A percentile compares a stretch with the other conserved stretches of the same genome.
Conservation (phyloP, 495 filamentous ascomycete species). For the Tirmania nivea region DNA sequence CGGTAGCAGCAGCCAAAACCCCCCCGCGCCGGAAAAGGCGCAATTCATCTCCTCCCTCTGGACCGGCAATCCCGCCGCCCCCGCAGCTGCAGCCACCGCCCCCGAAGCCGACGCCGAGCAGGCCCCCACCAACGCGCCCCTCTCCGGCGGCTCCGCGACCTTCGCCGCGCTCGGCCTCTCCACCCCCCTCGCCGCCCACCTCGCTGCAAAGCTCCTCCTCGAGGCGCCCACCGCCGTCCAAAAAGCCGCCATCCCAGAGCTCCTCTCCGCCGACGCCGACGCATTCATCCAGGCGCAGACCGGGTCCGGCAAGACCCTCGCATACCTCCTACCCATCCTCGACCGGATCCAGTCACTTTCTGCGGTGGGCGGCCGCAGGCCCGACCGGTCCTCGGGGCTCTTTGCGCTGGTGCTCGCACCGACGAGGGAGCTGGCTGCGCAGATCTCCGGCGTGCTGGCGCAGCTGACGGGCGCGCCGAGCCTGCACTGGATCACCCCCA, state of each 20-base stretch:
- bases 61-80: conserved; percentile 54
- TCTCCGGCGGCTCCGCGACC: conserved; percentile 58
- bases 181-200: conserved; percentile 50
- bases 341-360: conserved; percentile 66
- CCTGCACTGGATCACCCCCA: conserved; percentile 62
- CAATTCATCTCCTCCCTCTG: conserved; percentile 78
- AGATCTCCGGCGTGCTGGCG: conserved; percentile 69
- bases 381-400: conserved; percentile 55
- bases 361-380: conserved; percentile 28
- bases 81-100: conserved; percentile 20
- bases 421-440: conserved; percentile 79
- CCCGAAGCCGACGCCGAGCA: conserved; percentile 33
- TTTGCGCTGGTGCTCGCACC: conserved; percentile 85
- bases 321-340: conserved; percentile 79
- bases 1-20: conserved; percentile 3
- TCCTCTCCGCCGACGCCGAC: conserved; percentile 65
- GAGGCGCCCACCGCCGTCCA: conserved; percentile 90
- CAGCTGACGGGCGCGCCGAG: conserved; percentile 51
- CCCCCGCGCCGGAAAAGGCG: conserved; percentile 15
- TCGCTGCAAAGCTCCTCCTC: conserved; percentile 66
- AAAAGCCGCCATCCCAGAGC: conserved; percentile 55
- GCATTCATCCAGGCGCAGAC: conserved; percentile 95
- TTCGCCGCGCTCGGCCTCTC: conserved; percentile 71
- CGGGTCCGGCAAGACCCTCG: conserved; percentile 88
- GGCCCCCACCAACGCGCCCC: conserved; percentile 81